Evolutionary conservation across 331 rosid genomes (phyloP), one percentile per base, ranked within the genome.

Genomic region (Malus hybrid): DNA sequence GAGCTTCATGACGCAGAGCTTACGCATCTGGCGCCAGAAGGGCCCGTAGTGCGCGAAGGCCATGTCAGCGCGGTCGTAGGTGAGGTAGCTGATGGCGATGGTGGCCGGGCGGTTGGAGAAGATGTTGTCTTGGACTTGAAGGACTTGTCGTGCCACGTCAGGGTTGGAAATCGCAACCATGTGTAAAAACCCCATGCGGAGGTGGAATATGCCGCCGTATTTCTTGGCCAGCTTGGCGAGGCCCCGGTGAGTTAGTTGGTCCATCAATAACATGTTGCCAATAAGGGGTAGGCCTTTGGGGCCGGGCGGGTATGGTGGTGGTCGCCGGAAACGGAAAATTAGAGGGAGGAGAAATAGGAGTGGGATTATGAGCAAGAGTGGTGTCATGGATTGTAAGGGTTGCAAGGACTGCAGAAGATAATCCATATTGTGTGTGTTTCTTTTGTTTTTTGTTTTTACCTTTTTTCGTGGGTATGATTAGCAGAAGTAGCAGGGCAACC

Each of bases 11-110:
- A 94, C 98, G 42, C 98, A 94, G 3, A 94, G 84, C 86, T 94
- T 94, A 0, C 98, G 74, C 98, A 94, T 94, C 80, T 94, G 98
- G 3, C 98, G 83, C 98, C 98, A 94, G 65, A 91, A 94, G 6
- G 98, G 96, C 0, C 97, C 98, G 52, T 94, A 91, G 88, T 91
- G 88, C 14, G 98, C 96, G 10, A 94, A 94, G 0, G 97, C 98
- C 98, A 94, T 94, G 90, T 94, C 98, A 0, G 98, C 97, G 0
- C 95, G 91, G 79, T 87, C 87, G 63, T 93, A 93, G 27, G 98
- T 91, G 8, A 93, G 87, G 80, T 91, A 93, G 70, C 82, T 79
- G 28, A 93, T 87, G 84, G 98, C 96, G 34, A 93, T 79, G 73
- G 92, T 88, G 12, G 96, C 96, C 0, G 97, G 98, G 1, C 98